A percentile compares a stretch with the other conserved stretches of the same genome.
Evolutionary conservation across 306 rosid genomes (phyloP).

Genomic region (Sicyos edulis): DNA sequence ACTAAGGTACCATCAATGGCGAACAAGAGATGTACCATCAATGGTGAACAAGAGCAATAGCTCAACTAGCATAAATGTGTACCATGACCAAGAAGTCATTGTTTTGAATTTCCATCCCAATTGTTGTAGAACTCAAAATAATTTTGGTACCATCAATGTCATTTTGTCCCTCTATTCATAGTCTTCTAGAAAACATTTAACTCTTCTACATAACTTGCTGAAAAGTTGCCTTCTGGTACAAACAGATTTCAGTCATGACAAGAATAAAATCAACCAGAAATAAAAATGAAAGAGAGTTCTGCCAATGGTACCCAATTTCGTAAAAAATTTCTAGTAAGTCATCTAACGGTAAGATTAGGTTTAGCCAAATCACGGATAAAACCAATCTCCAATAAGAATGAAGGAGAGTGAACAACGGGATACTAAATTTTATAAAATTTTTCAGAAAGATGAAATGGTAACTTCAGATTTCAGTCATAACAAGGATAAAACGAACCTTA

Average conservation of each 20-base stretch:
- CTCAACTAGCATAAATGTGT: too few relatives aligned
- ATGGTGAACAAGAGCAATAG: too few relatives aligned
- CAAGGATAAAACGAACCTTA: conserved; percentile 8
- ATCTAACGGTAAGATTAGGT: background rate
- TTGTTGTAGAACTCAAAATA: too few relatives aligned
- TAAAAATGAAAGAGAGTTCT: background rate
- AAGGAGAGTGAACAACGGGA: background rate
- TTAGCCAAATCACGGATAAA: background rate
- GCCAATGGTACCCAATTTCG: background rate
- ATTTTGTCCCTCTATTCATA: background rate
- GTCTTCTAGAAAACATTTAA: background rate
- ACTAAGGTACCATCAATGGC: background rate
- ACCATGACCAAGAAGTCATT: too few relatives aligned
- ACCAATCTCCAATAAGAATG: background rate
- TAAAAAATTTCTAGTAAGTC: background rate
- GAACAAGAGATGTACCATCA: too few relatives aligned
- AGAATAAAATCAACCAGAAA: background rate
- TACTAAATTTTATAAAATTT: background rate
- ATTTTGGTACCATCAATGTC: background rate
- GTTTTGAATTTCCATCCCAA: too few relatives aligned
- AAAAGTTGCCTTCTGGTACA: background rate
- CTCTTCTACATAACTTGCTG: background rate
- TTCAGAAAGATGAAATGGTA: background rate
- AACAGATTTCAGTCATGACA: background rate
- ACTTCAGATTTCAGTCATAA: background rate